Evolutionary conservation across 1,284 basidiomycete species (phyloP).

Genomic region (Testicularia cyperi): DNA sequence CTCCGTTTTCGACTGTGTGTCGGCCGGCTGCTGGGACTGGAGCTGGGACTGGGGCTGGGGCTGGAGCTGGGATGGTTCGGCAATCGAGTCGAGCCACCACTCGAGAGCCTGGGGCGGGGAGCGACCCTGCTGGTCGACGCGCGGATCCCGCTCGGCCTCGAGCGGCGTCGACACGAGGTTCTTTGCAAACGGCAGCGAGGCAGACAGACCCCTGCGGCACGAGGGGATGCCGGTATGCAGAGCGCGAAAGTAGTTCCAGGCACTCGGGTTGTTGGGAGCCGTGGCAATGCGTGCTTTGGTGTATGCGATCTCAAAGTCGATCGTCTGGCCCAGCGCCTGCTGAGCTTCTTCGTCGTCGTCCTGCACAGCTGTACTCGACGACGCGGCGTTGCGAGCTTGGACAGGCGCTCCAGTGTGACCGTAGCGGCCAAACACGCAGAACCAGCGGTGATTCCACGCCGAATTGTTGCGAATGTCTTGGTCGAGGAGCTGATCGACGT

Average conservation of each 20-base stretch:
- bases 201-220: too few relatives aligned
- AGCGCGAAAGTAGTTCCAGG: slow-evolving; percentile 55
- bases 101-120: slow-evolving; percentile 42
- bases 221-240: slow-evolving; percentile 6
- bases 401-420: slow-evolving; percentile 11
- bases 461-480: slow-evolving; percentile 91
- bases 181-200: slow-evolving; percentile 6
- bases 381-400: too few relatives aligned
- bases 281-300: slow-evolving; percentile 18
- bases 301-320: slow-evolving; percentile 30
- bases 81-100: slow-evolving; percentile 42
- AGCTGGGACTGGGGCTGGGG: background rate
- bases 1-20: too few relatives aligned
- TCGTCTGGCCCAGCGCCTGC: slow-evolving; percentile 17
- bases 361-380: too few relatives aligned
- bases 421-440: slow-evolving; percentile 69
- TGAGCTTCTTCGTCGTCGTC: background rate
- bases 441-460: slow-evolving; percentile 97
- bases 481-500: slow-evolving; percentile 73
- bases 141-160: slow-evolving; percentile 21
- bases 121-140: slow-evolving; percentile 24
- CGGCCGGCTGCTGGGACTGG: background rate
- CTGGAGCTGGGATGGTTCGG: background rate
- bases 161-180: slow-evolving; percentile 11
- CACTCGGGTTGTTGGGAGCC: slow-evolving; percentile 48